These are phyloP conservation scores for Chlorella sp. DNA, from an alignment of 139 green algal genomes.

Conservation along the genomic window DNA sequence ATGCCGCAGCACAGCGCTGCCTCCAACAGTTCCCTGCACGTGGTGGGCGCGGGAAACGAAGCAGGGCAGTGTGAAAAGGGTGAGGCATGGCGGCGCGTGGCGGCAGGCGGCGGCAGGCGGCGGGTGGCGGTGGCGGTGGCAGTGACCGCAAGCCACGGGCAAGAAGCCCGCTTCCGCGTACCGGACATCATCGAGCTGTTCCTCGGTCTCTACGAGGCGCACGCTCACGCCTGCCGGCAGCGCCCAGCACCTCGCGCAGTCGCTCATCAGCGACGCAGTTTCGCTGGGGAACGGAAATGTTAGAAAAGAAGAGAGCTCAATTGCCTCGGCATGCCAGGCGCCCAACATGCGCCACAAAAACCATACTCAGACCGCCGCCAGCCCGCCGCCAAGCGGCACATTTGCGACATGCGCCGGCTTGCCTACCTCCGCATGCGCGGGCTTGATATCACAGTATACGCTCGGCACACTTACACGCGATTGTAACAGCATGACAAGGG, in stretches of 20 bases:
- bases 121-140: not conserved
- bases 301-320: not conserved
- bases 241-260: not conserved
- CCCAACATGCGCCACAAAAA: no score
- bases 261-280: not conserved
- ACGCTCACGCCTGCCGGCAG: not conserved
- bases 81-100: no score
- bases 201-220: not conserved
- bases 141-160: not conserved
- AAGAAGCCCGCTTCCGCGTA: not conserved
- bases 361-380: no score
- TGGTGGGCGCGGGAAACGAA: not conserved
- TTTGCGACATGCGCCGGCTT: no score
- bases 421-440: no score
- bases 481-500: no score
- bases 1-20: constrained; percentile 27
- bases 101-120: not conserved
- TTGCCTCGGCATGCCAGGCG: not conserved
- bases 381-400: no score
- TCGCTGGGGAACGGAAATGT: no score
- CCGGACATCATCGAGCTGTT: not conserved
- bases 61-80: not conserved
- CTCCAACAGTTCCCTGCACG: constrained; percentile 22
- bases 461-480: no score
- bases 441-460: no score